Evolutionary conservation across 2,329 filamentous ascomycete genomes (phyloP), one percentile per base, ranked within the genome.

Genomic region (Fusarium coffeatum): DNA sequence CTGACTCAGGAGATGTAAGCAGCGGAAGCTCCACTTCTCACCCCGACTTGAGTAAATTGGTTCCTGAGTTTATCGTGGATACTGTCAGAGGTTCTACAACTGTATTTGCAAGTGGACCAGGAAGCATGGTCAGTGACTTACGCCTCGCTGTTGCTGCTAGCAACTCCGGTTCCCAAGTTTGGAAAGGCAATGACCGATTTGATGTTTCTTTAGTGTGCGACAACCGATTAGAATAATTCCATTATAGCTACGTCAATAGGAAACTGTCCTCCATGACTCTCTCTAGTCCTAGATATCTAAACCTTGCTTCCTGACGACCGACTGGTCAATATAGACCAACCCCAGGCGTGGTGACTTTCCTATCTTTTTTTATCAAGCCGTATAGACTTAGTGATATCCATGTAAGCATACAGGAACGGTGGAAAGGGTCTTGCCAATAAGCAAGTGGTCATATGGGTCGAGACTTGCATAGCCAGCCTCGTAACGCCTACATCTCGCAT

Each of bases 111-210:
- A 55, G 53, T 2, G 53, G 51, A 2, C 53, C 28, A 9, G 41
- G 53, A 2, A 55, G 41, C 25, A 55, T 55, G 53, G 23, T 55
- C 3, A 55, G 53, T 10, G 53, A 55, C 10, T 32, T 55, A 6
- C 28, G 51, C 8, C 20, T 5, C 9, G 28, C 51, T 0, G 53
- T 55, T 12, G 53, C 53, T 9, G 12, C 22, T 15, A 47, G 27
- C 3, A 47, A 55, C 11, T 47, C 53, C 13, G 28, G 53, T 6
- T 12, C 41, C 2, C 16, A 47, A 37, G 53, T 55, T 4, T 55
- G 53, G 53, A 47, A 18, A 2, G 53, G 41, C 7, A 47, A 55
- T 6, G 41, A 47, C 5, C 18, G 9, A 3, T 55, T 15, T 9
- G 28, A 55, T 55, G 41, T 55, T 6, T 47, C 28, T 18, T 15